These are phyloP conservation scores for Eremothecium coryli DNA, from an alignment of 1,139 yeast species.

Conservation along the genomic window DNA sequence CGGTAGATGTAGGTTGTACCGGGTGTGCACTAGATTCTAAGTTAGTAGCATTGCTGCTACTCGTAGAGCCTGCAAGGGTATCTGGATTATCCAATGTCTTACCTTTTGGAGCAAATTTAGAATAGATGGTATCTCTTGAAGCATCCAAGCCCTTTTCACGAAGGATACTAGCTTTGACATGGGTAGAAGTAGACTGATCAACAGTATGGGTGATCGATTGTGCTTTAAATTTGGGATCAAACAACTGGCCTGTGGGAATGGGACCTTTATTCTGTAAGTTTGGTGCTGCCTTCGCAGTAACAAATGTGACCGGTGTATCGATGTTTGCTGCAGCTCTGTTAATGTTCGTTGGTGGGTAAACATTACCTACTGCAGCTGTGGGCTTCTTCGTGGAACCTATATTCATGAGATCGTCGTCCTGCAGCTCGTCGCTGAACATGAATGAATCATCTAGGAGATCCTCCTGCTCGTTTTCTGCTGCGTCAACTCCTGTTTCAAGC, in stretches of 20 bases:
- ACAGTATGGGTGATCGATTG: conserved; percentile 29
- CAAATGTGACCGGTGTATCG: conserved; percentile 21
- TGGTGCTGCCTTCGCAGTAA: conserved; percentile 28
- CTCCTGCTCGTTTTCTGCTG: conserved; percentile 21
- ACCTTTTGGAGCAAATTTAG: conserved; percentile 29
- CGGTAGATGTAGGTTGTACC: background rate
- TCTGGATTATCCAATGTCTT: conserved; percentile 16
- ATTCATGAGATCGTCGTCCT: conserved; percentile 27
- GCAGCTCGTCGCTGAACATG: conserved; percentile 53
- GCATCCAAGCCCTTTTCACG: conserved; percentile 21
- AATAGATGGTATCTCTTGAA: conserved; percentile 20
- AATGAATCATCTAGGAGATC: conserved; percentile 57
- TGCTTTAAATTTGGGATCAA: conserved; percentile 30
- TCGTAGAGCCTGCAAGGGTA: conserved; percentile 1
- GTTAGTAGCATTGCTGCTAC: background rate
- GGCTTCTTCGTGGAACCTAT: conserved; percentile 7
- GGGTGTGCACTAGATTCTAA: background rate
- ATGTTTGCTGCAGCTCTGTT: conserved; percentile 1
- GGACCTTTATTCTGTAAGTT: conserved; percentile 21
- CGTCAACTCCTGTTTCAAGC: conserved; percentile 6
- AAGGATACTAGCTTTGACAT: conserved; percentile 20
- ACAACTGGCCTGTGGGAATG: conserved; percentile 20
- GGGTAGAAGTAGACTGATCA: conserved; percentile 29
- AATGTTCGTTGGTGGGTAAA: background rate
- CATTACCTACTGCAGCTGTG: background rate